phyloP scores from a whole-genome alignment of 2,329 filamentous ascomycete genomes.

The Colletotrichum chlorophyti region DNA sequence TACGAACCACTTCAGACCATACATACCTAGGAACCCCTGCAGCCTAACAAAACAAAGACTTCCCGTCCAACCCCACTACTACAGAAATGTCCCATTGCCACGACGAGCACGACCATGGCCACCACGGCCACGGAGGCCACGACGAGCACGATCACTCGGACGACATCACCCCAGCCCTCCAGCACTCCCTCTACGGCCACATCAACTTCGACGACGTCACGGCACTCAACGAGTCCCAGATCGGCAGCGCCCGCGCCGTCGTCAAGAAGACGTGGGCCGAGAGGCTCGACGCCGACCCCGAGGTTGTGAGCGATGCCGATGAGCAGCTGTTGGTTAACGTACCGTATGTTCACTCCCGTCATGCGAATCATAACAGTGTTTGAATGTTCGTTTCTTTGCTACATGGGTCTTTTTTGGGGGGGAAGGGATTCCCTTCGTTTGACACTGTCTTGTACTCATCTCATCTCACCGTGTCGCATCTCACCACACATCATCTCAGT shows the following conservation, averaged over 20 bases:
- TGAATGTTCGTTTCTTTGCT: too few species aligned
- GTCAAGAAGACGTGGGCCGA: constrained; percentile 93
- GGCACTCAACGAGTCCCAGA: constrained; percentile 81
- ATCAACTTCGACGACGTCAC: constrained; percentile 87
- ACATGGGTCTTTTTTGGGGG: too few species aligned
- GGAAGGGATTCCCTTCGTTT: too few species aligned
- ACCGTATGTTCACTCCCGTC: constrained; percentile 65
- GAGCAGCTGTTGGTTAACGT: constrained; percentile 94
- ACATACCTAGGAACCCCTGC: too few species aligned
- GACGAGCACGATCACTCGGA: constrained; percentile 86
- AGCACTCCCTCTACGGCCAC: constrained; percentile 89
- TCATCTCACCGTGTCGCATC: neutral
- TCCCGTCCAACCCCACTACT: neutral
- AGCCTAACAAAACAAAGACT: too few species aligned
- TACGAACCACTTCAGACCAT: neutral
- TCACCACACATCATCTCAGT: neutral
- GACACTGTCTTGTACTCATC: too few species aligned
- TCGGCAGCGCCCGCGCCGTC: constrained; percentile 74
- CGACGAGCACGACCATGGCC: constrained; percentile 57
- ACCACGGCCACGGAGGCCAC: constrained; percentile 58
- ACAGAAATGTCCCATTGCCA: constrained; percentile 54
- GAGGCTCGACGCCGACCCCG: constrained; percentile 72
- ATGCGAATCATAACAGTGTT: neutral
- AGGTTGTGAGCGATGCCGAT: constrained; percentile 85
- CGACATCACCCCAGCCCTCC: constrained; percentile 89